A percentile compares a stretch with the other conserved stretches of the same genome.
These are phyloP conservation scores for Pythium phragmiticola DNA, from an alignment of 352 stramenopile species.

Conservation along the genomic window DNA sequence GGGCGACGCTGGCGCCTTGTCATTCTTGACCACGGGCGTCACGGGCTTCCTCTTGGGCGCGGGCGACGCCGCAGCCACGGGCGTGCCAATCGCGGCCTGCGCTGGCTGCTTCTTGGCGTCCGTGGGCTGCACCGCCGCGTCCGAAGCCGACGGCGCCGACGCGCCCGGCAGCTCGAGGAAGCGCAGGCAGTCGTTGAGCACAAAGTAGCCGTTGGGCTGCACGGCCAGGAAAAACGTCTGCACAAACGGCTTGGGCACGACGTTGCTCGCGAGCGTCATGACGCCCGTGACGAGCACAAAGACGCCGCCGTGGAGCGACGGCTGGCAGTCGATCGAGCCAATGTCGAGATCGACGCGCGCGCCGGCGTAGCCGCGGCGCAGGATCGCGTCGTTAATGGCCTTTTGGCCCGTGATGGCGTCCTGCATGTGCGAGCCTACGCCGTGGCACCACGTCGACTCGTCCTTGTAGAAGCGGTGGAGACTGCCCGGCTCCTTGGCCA, in stretches of 20 bases:
- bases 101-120: constrained; percentile 35
- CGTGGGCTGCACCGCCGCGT: constrained; percentile 26
- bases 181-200: constrained; percentile 85
- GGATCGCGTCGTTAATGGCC: constrained; percentile 84
- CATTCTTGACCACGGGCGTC: constrained; percentile 27
- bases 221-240: constrained; percentile 88
- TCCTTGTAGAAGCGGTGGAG: constrained; percentile 90
- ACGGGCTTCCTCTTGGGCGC: constrained; percentile 24
- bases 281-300: constrained; percentile 86
- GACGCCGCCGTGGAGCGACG: constrained; percentile 63
- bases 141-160: constrained; percentile 23
- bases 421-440: constrained; percentile 78
- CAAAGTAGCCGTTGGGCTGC: constrained; percentile 88
- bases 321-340: constrained; percentile 87
- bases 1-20: constrained; percentile 26
- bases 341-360: constrained; percentile 78
- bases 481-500: constrained; percentile 80
- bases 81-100: constrained; percentile 43
- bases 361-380: constrained; percentile 70
- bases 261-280: constrained; percentile 67
- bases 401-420: constrained; percentile 71
- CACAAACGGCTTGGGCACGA: constrained; percentile 72
- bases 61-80: constrained; percentile 24
- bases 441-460: constrained; percentile 80
- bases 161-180: constrained; percentile 70